Conservation (phyloP, 495 filamentous ascomycete species). For the Polyplosphaeria fusca region DNA sequence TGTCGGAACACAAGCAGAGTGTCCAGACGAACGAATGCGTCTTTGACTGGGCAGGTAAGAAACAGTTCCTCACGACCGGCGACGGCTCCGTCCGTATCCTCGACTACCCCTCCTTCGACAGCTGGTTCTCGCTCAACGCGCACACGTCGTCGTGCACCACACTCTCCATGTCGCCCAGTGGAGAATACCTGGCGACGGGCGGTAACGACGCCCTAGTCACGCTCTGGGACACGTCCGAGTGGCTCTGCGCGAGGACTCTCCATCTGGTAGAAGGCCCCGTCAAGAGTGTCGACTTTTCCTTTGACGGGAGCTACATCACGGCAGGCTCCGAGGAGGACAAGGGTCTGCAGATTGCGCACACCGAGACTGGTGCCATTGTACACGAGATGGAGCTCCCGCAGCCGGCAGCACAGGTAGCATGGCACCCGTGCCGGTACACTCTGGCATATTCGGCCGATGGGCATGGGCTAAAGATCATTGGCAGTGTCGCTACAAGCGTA, state of each 20-base stretch:
- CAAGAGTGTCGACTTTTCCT: constrained; percentile 82
- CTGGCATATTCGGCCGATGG: constrained; percentile 84
- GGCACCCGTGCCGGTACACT: constrained; percentile 88
- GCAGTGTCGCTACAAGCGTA: constrained; percentile 32
- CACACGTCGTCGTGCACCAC: constrained; percentile 77
- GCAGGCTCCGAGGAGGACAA: constrained; percentile 78
- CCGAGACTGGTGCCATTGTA: constrained; percentile 82
- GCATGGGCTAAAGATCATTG: constrained; percentile 78
- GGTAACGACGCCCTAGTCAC: constrained; percentile 84
- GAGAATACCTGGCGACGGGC: constrained; percentile 79
- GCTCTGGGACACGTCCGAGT: constrained; percentile 89
- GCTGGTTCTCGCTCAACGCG: constrained; percentile 65
- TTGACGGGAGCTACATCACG: constrained; percentile 83
- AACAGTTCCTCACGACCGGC: constrained; percentile 76
- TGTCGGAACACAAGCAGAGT: constrained; percentile 64
- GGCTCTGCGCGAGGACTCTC: constrained; percentile 82
- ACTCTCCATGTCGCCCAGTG: constrained; percentile 69
- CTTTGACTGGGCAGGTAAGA: constrained; percentile 72
- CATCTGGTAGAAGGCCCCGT: constrained; percentile 71
- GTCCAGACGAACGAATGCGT: constrained; percentile 77
- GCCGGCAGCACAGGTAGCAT: constrained; percentile 61
- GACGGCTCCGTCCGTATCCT: constrained; percentile 80
- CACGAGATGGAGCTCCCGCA: constrained; percentile 70
- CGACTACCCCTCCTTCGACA: constrained; percentile 59
- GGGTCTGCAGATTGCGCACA: constrained; percentile 60